Percentiles rank a stretch among this genome's conserved stretches.
Conservation (phyloP, 2,329 filamentous ascomycete genomes). For the Moelleriella libera region DNA sequence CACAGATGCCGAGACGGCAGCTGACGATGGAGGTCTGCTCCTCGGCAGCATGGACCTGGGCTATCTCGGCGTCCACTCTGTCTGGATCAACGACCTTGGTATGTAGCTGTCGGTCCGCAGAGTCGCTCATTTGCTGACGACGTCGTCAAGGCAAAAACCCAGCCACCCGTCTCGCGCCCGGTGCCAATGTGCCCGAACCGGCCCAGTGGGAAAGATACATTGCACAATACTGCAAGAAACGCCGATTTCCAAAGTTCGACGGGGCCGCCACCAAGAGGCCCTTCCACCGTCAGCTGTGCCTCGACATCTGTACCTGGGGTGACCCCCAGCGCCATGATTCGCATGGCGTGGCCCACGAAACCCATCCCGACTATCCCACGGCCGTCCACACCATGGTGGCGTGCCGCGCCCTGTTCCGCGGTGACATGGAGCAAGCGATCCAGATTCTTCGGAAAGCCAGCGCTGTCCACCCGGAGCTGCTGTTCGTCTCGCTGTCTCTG, state of each 20-base stretch:
- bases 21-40: slow-evolving; percentile 56
- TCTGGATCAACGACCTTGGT: slow-evolving; percentile 61
- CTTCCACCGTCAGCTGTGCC: slow-evolving; percentile 58
- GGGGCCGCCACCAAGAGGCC: slow-evolving; percentile 50
- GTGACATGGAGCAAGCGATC: slow-evolving; percentile 53
- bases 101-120: slow-evolving; percentile 12
- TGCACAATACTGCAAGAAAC: slow-evolving; percentile 47
- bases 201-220: slow-evolving; percentile 48
- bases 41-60: slow-evolving; percentile 55
- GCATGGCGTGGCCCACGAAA: slow-evolving; percentile 26
- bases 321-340: slow-evolving; percentile 33
- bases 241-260: slow-evolving; percentile 47
- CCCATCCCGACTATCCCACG: slow-evolving; percentile 32
- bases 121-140: background rate
- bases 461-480: slow-evolving; percentile 44
- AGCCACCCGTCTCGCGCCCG: slow-evolving; percentile 32
- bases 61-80: slow-evolving; percentile 57
- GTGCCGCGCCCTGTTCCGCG: slow-evolving; percentile 61
- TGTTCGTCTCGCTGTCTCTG: slow-evolving; percentile 55
- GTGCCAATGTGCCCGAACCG: slow-evolving; percentile 29
- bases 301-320: slow-evolving; percentile 64
- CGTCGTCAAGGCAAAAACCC: slow-evolving; percentile 23
- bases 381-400: slow-evolving; percentile 58
- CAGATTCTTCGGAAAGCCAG: slow-evolving; percentile 56
- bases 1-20: slow-evolving; percentile 47